A percentile compares a stretch with the other conserved stretches of the same genome.
Conservation (phyloP, 1,284 basidiomycete species). For the Rhodofomes roseus region DNA sequence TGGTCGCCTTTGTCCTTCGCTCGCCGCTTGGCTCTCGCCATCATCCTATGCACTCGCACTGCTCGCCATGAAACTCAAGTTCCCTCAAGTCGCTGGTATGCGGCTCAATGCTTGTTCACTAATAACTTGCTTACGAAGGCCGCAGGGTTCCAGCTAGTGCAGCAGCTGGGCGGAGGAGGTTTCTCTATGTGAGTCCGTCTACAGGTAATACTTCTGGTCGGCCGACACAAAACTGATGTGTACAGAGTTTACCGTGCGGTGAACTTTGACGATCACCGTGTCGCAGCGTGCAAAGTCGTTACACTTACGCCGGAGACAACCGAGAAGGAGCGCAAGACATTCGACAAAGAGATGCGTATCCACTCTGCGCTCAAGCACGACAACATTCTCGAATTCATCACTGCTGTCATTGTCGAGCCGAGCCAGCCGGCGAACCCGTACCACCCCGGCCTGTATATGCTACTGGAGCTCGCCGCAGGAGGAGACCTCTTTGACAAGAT, state of each 20-base stretch:
- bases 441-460: slow-evolving; percentile 85
- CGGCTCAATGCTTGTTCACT: background rate
- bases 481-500: slow-evolving; percentile 99
- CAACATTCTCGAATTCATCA: slow-evolving; percentile 85
- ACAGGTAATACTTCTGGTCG: background rate
- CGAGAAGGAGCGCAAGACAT: slow-evolving; percentile 66
- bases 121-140: background rate
- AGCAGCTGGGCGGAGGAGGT: slow-evolving; percentile 81
- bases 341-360: slow-evolving; percentile 93
- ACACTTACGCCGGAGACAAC: slow-evolving; percentile 56
- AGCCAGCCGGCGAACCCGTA: slow-evolving; percentile 51
- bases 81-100: background rate
- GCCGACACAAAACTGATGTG: background rate
- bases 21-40: background rate
- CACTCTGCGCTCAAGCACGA: slow-evolving; percentile 80
- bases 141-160: slow-evolving; percentile 66
- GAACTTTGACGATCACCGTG: slow-evolving; percentile 56
- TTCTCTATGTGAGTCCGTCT: slow-evolving; percentile 65
- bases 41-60: background rate
- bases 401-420: slow-evolving; percentile 71
- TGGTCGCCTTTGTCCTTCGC: background rate
- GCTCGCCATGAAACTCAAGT: background rate
- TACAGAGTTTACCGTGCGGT: slow-evolving; percentile 79
- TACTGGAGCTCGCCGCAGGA: slow-evolving; percentile 89
- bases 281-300: slow-evolving; percentile 88